These are phyloP conservation scores for Aechmea fasciata DNA, from an alignment of 176 grass and related monocot species.

Conservation along the genomic window DNA sequence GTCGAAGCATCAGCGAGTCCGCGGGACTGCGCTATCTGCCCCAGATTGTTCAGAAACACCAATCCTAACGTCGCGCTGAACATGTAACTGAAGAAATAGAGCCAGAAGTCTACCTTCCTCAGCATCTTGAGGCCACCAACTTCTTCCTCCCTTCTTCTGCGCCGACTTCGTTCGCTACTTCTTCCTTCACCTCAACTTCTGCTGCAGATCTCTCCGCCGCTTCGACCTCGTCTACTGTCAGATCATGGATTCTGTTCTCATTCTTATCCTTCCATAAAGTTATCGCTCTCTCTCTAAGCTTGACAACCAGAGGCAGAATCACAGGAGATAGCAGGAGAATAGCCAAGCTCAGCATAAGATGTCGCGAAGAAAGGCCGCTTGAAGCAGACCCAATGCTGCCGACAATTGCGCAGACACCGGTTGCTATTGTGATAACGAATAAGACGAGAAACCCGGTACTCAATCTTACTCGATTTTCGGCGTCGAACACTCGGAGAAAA, in stretches of 20 bases:
- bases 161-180: conserved; percentile 14
- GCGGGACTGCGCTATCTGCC: conserved; percentile 88
- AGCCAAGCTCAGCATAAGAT: conserved; percentile 53
- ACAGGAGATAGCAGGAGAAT: conserved; percentile 45
- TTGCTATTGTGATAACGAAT: conserved; percentile 73
- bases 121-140: conserved; percentile 58
- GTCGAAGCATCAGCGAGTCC: conserved; percentile 44
- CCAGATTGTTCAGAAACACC: conserved; percentile 92
- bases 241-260: conserved; percentile 61
- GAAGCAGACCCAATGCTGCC: conserved; percentile 53
- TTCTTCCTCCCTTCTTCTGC: too few species aligned
- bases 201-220: conserved; percentile 16
- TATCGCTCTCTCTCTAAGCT: conserved; percentile 27
- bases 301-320: conserved; percentile 44
- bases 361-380: conserved; percentile 28
- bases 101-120: conserved; percentile 64
- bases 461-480: conserved; percentile 1
- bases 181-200: conserved; percentile 9
- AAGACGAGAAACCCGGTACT: conserved; percentile 46
- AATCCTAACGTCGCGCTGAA: conserved; percentile 81
- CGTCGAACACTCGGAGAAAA: conserved; percentile 40
- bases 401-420: conserved; percentile 53
- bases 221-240: conserved; percentile 34
- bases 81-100: conserved; percentile 95
- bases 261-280: conserved; percentile 36